A percentile compares a stretch with the other conserved stretches of the same genome.
phyloP scores from a whole-genome alignment of 768 basidiomycete species.

The Trametes villosa region DNA sequence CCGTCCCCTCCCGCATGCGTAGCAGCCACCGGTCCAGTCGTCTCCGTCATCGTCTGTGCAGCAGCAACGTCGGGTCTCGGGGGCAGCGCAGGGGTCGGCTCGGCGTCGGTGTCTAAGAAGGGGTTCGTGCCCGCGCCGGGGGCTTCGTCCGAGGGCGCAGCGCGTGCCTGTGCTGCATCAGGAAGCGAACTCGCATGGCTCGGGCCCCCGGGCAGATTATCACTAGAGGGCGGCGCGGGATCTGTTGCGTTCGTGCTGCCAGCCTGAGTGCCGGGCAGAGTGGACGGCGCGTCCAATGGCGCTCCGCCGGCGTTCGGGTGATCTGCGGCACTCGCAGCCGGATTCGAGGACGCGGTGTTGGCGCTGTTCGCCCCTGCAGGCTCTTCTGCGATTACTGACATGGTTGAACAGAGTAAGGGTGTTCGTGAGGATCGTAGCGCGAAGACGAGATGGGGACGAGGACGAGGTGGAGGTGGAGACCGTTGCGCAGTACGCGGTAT shows the following conservation, averaged over 20 bases:
- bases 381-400: constrained; percentile 15
- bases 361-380: background rate
- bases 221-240: background rate
- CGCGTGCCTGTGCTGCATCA: constrained; percentile 5
- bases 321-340: constrained; percentile 7
- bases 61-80: constrained; percentile 14
- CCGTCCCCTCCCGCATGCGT: background rate
- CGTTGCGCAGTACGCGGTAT: constrained; percentile 13
- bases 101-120: background rate
- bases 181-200: constrained; percentile 9
- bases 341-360: background rate
- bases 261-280: background rate
- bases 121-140: background rate
- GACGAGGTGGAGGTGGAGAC: background rate
- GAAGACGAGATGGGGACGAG: background rate
- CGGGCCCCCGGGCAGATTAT: background rate
- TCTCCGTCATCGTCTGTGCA: constrained; percentile 4
- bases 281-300: background rate
- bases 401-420: background rate
- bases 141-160: background rate
- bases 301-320: constrained; percentile 9
- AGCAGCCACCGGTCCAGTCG: constrained; percentile 1
- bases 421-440: constrained; percentile 2
- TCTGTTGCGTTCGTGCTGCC: background rate
- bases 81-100: constrained; percentile 23